A percentile compares a stretch with the other conserved stretches of the same genome.
These are phyloP conservation scores for Oenanthe sinensis DNA, from an alignment of 129 eudicot genomes.

Conservation along the genomic window DNA sequence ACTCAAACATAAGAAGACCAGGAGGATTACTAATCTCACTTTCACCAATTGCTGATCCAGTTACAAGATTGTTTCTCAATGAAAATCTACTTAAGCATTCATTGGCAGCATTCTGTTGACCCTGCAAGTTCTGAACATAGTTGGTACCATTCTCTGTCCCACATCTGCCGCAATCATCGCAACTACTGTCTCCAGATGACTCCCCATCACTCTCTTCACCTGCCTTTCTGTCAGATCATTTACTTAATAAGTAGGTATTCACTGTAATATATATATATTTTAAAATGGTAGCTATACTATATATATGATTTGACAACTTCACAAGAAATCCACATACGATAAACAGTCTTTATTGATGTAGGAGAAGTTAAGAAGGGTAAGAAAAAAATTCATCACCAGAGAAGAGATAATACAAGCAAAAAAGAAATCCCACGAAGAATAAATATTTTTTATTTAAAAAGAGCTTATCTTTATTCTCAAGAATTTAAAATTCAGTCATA, in stretches of 20 bases:
- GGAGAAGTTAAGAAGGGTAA: neutral
- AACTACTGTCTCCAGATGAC: slow-evolving; percentile 68
- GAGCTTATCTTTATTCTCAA: neutral
- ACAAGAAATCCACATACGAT: neutral
- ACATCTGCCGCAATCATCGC: slow-evolving; percentile 57
- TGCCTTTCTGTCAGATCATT: slow-evolving; percentile 38
- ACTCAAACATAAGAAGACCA: slow-evolving; percentile 61
- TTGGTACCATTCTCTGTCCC: slow-evolving; percentile 22
- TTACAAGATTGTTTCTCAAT: slow-evolving; percentile 22
- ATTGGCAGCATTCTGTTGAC: slow-evolving; percentile 17
- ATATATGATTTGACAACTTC: neutral
- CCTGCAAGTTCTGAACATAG: slow-evolving; percentile 21
- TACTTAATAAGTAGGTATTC: neutral
- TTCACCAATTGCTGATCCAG: slow-evolving; percentile 40
- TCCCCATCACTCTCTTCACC: slow-evolving; percentile 85
- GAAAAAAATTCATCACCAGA: neutral
- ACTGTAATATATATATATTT: neutral
- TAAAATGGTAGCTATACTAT: neutral
- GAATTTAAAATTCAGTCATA: neutral
- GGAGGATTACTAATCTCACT: slow-evolving; percentile 60
- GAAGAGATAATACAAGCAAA: neutral
- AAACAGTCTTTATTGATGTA: neutral
- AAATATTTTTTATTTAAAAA: too few species aligned
- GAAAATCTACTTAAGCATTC: slow-evolving; percentile 29
- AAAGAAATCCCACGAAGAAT: neutral